Conservation (phyloP, 2,329 filamentous ascomycete species). For the Arthrobotrys megalospora region DNA sequence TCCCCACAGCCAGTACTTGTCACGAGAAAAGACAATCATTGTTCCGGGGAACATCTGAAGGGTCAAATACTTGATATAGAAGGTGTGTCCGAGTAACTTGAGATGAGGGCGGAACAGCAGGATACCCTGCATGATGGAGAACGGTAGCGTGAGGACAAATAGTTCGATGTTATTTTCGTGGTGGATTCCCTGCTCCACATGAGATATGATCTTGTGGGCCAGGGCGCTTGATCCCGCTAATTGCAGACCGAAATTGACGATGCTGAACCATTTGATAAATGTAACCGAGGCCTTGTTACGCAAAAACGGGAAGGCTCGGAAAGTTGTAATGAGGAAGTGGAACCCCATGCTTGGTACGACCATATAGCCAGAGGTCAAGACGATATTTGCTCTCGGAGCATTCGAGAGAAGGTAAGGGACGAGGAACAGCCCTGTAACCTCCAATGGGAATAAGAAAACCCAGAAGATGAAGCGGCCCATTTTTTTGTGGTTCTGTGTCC, state of each 20-base stretch:
- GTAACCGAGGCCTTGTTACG: neutral
- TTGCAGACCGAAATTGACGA: neutral
- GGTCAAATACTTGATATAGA: conserved; percentile 11
- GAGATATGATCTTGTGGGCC: neutral
- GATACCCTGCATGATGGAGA: conserved; percentile 1
- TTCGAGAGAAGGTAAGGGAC: conserved; percentile 1
- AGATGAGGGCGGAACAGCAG: neutral
- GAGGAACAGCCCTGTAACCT: neutral
- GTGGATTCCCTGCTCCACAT: neutral
- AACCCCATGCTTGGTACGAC: conserved; percentile 2
- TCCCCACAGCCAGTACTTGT: conserved; percentile 7
- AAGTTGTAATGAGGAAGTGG: neutral
- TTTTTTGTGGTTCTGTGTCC: neutral
- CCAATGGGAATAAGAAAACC: conserved; percentile 8
- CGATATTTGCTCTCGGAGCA: neutral
- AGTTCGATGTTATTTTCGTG: conserved; percentile 13
- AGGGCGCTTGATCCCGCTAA: neutral
- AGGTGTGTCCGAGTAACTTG: neutral
- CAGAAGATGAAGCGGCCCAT: conserved; percentile 8
- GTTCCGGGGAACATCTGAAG: conserved; percentile 3
- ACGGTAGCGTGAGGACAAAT: neutral
- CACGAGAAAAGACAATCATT: conserved; percentile 1
- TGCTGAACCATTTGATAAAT: neutral
- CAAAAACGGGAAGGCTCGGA: neutral
- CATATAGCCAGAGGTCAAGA: neutral